These are phyloP conservation scores for Cornus suecica DNA, from an alignment of 148 eudicot genomes.

Conservation along the genomic window DNA sequence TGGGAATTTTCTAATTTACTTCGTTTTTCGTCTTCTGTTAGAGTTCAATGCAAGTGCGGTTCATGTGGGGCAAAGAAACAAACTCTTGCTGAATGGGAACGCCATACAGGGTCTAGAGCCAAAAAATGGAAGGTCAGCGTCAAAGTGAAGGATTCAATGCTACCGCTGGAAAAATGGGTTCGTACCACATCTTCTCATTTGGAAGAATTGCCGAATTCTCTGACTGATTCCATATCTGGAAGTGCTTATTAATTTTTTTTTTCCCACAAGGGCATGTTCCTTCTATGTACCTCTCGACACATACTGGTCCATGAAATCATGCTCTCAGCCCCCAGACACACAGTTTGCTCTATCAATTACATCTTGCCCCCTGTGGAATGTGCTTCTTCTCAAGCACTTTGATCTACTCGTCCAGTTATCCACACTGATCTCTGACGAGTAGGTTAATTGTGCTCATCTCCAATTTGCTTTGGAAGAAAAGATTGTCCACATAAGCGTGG, in stretches of 20 bases:
- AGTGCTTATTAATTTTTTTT: background rate
- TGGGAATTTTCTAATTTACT: background rate
- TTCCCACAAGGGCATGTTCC: background rate
- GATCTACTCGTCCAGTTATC: too few species aligned
- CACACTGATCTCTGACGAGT: too few species aligned
- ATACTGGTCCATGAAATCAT: too few species aligned
- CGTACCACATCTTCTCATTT: conserved; percentile 21
- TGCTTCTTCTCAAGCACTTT: too few species aligned
- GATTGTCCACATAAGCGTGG: too few species aligned
- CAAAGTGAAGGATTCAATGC: conserved; percentile 69
- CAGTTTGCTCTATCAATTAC: too few species aligned
- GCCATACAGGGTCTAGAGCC: conserved; percentile 87
- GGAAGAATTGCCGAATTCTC: background rate
- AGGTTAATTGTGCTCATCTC: too few species aligned
- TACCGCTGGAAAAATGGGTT: conserved; percentile 80
- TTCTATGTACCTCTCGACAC: background rate
- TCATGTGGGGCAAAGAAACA: conserved; percentile 66
- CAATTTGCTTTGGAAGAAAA: too few species aligned
- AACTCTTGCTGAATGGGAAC: conserved; percentile 82
- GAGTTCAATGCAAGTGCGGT: conserved; percentile 85
- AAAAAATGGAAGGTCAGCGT: conserved; percentile 94
- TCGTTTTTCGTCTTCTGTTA: conserved; percentile 25
- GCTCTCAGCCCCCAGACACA: too few species aligned
- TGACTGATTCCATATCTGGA: background rate
- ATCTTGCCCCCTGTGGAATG: too few species aligned